Evolutionary conservation across 2,329 filamentous ascomycete genomes (phyloP).

Genomic region (Colletotrichum higginsianum): DNA sequence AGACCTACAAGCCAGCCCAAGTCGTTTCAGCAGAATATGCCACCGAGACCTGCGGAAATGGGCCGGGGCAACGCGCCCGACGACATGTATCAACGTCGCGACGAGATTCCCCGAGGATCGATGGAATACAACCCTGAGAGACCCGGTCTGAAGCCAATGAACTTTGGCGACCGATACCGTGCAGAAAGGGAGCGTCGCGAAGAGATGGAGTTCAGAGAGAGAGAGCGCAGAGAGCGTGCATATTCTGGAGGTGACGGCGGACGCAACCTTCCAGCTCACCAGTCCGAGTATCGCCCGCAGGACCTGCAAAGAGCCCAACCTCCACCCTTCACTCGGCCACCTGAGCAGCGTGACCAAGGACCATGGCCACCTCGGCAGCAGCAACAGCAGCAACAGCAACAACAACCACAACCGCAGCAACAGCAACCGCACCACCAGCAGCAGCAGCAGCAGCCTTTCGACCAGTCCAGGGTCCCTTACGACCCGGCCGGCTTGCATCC

Average conservation of each 20-base stretch:
- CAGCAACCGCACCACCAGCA: slow-evolving; percentile 1
- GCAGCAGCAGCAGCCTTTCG: slow-evolving; percentile 51
- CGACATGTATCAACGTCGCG: slow-evolving; percentile 65
- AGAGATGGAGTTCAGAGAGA: slow-evolving; percentile 60
- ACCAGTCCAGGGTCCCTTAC: slow-evolving; percentile 59
- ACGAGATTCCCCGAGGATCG: slow-evolving; percentile 57
- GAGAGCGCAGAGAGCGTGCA: slow-evolving; percentile 62
- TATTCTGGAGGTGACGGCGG: slow-evolving; percentile 65
- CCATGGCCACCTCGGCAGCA: slow-evolving; percentile 49
- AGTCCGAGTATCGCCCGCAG: slow-evolving; percentile 62
- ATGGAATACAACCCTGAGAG: slow-evolving; percentile 70
- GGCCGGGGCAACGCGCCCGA: slow-evolving; percentile 56
- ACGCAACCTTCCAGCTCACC: slow-evolving; percentile 60
- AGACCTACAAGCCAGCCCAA: slow-evolving; percentile 69
- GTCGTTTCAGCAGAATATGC: slow-evolving; percentile 59
- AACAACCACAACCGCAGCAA: slow-evolving; percentile 26
- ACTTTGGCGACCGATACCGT: slow-evolving; percentile 69
- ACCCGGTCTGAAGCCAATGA: slow-evolving; percentile 57
- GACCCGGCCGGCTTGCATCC: slow-evolving; percentile 60
- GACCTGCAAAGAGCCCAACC: slow-evolving; percentile 49
- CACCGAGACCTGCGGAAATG: slow-evolving; percentile 63
- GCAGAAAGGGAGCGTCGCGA: slow-evolving; percentile 63
- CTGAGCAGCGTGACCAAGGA: slow-evolving; percentile 57
- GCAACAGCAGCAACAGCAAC: neutral
- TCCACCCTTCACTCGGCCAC: slow-evolving; percentile 60